Conservation (phyloP, 1,284 basidiomycete species). For the Puccinia novopanici region DNA sequence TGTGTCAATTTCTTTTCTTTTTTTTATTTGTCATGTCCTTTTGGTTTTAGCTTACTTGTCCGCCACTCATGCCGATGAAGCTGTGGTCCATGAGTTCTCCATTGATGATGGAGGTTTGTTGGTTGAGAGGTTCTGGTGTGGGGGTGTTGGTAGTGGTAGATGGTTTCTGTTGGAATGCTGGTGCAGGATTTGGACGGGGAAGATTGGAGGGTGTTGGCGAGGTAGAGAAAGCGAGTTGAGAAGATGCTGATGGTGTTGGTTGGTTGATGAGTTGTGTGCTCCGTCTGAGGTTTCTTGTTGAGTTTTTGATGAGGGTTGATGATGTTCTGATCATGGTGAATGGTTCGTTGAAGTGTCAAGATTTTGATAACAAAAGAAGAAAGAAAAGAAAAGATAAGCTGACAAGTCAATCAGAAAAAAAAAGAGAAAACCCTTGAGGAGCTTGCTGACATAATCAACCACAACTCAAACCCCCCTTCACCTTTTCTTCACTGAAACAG, state of each 20-base stretch:
- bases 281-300: too few species aligned
- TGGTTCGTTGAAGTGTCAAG: neutral
- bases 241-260: neutral
- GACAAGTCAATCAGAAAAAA: too few species aligned
- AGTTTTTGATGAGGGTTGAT: neutral
- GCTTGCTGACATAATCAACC: constrained; percentile 15
- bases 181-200: constrained; percentile 23
- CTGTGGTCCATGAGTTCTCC: constrained; percentile 58
- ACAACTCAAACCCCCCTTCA: neutral
- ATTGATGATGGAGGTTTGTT: constrained; percentile 51
- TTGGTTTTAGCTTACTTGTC: constrained; percentile 58
- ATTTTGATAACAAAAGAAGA: too few species aligned
- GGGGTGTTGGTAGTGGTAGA: constrained; percentile 56
- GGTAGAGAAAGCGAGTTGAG: neutral
- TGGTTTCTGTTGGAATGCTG: constrained; percentile 40
- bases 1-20: neutral
- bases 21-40: neutral
- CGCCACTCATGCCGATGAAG: constrained; percentile 91
- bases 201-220: neutral
- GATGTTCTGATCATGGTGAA: neutral
- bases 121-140: constrained; percentile 56
- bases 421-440: too few species aligned
- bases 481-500: neutral
- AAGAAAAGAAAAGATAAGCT: neutral
- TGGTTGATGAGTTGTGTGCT: neutral